phyloP scores from a whole-genome alignment of 306 rosid species.

The Begonia loranthoides region DNA sequence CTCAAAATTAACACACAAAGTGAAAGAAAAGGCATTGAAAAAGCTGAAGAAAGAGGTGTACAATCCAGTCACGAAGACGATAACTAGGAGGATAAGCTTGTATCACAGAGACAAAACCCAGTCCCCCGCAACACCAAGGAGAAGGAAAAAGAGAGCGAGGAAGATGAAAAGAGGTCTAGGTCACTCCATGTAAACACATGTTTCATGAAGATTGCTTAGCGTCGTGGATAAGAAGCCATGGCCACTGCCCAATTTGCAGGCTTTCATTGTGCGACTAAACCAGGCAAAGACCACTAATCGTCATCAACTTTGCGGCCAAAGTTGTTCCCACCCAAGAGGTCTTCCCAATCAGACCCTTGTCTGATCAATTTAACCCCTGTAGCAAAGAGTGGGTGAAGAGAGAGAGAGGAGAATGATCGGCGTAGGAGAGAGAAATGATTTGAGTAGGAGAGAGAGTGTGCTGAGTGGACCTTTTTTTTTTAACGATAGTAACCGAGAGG shows the following conservation, averaged over 20 bases:
- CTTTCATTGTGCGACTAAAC: conserved; percentile 23
- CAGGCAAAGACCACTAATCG: conserved; percentile 10
- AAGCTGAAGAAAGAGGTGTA: conserved; percentile 45
- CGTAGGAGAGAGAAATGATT: too few species aligned
- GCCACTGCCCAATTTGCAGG: conserved; percentile 74
- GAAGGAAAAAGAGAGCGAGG: conserved; percentile 16
- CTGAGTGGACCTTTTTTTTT: too few species aligned
- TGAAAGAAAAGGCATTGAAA: conserved; percentile 26
- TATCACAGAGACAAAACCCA: conserved; percentile 29
- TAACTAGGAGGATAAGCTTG: conserved; percentile 24
- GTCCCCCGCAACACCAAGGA: conserved; percentile 9
- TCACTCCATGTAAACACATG: conserved; percentile 79
- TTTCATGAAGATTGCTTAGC: conserved; percentile 79
- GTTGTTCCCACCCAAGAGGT: too few species aligned
- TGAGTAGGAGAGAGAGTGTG: too few species aligned
- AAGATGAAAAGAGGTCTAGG: conserved; percentile 48
- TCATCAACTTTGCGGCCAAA: background rate
- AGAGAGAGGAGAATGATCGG: too few species aligned
- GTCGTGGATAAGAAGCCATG: conserved; percentile 56
- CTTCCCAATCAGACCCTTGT: too few species aligned
- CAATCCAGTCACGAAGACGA: conserved; percentile 24
- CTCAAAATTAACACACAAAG: conserved; percentile 20
- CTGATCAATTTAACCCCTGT: too few species aligned
- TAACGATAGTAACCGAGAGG: too few species aligned
- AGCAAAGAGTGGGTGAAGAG: too few species aligned